Conservation (phyloP, 2,329 filamentous ascomycete species). For the Torrubiellomyces zombiae region DNA sequence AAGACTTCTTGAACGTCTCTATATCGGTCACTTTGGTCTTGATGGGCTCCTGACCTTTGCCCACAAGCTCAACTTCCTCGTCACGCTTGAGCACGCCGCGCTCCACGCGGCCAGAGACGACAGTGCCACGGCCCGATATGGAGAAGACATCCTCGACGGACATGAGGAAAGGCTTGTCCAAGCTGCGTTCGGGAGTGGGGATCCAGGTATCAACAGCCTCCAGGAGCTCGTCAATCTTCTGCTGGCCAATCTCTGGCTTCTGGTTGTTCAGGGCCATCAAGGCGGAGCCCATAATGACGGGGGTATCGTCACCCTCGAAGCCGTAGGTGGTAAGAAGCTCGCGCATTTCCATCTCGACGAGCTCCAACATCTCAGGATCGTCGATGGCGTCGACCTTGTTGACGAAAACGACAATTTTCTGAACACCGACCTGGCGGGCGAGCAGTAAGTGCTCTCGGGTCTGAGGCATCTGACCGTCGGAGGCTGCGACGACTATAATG, state of each 20-base stretch:
- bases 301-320: slow-evolving; percentile 95
- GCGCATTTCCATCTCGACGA: slow-evolving; percentile 99
- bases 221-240: slow-evolving; percentile 86
- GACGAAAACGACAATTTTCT: slow-evolving; percentile 97
- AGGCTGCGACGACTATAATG: slow-evolving; percentile 95
- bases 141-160: slow-evolving; percentile 89
- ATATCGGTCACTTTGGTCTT: slow-evolving; percentile 99
- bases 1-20: slow-evolving; percentile 99
- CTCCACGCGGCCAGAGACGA: slow-evolving; percentile 93
- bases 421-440: slow-evolving; percentile 93
- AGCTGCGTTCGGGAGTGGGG: slow-evolving; percentile 80
- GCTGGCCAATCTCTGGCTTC: slow-evolving; percentile 67
- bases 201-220: slow-evolving; percentile 89
- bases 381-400: slow-evolving; percentile 98
- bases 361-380: slow-evolving; percentile 98
- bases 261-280: slow-evolving; percentile 84
- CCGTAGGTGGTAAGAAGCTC: slow-evolving; percentile 85
- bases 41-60: slow-evolving; percentile 65
- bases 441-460: slow-evolving; percentile 96
- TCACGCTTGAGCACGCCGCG: slow-evolving; percentile 89
- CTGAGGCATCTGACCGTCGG: slow-evolving; percentile 99
- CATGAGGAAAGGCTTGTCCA: slow-evolving; percentile 99
- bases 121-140: slow-evolving; percentile 85
- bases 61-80: slow-evolving; percentile 83
- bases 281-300: slow-evolving; percentile 92